A percentile compares a stretch with the other conserved stretches of the same genome.
Conservation (phyloP, 345 rosid genomes). For the Carallia pectinifolia region DNA sequence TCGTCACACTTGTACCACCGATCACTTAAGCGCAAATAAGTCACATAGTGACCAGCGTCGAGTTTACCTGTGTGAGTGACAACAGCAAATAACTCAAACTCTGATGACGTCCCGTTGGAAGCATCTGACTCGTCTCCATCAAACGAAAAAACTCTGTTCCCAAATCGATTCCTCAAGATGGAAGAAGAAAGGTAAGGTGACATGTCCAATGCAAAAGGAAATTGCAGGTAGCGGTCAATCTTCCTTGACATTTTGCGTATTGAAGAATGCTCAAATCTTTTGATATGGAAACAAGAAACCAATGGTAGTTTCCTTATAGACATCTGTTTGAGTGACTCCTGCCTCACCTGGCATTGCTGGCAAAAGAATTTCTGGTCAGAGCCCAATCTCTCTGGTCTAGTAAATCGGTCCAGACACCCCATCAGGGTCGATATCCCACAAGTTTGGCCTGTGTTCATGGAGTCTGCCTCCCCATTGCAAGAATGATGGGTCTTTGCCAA, state of each 20-base stretch:
- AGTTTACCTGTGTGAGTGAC: conserved; percentile 80
- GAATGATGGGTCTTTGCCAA: conserved; percentile 37
- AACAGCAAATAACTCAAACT: conserved; percentile 83
- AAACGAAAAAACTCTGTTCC: conserved; percentile 59
- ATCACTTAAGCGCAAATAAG: conserved; percentile 62
- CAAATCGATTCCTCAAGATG: conserved; percentile 63
- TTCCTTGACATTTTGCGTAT: conserved; percentile 64
- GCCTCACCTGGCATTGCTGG: conserved; percentile 73
- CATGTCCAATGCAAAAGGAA: conserved; percentile 81
- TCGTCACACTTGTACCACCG: conserved; percentile 95
- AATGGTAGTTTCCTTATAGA: conserved; percentile 83
- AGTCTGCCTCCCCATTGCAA: conserved; percentile 47
- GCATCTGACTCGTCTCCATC: conserved; percentile 58
- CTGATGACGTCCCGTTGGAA: conserved; percentile 51
- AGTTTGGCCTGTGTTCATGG: conserved; percentile 34
- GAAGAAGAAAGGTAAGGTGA: conserved; percentile 75
- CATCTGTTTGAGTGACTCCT: conserved; percentile 81
- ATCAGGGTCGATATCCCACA: conserved; percentile 55
- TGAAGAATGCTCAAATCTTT: conserved; percentile 82
- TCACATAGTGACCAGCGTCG: conserved; percentile 85
- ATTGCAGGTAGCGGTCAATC: conserved; percentile 75
- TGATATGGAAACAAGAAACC: conserved; percentile 80
- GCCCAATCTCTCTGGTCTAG: conserved; percentile 77
- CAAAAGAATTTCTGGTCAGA: conserved; percentile 87
- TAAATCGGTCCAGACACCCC: conserved; percentile 83